Percentiles rank a stretch among this genome's conserved stretches.
These are phyloP conservation scores for Carallia brachiata DNA, from an alignment of 345 rosid species.

Conservation along the genomic window DNA sequence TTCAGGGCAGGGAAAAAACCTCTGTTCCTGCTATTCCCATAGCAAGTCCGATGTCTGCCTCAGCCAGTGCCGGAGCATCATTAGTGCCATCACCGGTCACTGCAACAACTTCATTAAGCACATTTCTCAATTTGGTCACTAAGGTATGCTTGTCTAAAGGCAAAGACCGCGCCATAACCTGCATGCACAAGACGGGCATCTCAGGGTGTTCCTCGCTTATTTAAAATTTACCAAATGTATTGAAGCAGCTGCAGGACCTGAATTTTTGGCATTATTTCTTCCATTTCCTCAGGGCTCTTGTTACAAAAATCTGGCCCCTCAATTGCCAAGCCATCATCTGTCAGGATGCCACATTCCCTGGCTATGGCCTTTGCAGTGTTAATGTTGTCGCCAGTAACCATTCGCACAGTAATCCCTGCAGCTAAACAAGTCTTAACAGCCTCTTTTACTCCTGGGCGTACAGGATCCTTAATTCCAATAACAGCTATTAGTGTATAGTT, in stretches of 20 bases:
- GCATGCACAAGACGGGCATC: conserved; percentile 1
- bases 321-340: conserved; percentile 55
- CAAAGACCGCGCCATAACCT: conserved; percentile 37
- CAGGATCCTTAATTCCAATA: conserved; percentile 37
- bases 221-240: not conserved
- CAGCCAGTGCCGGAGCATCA: conserved; percentile 36
- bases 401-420: conserved; percentile 30
- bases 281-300: conserved; percentile 54
- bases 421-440: conserved; percentile 34
- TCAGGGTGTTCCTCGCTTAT: not conserved
- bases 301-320: conserved; percentile 68
- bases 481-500: conserved; percentile 47
- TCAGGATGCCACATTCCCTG: conserved; percentile 35
- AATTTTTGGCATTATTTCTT: conserved; percentile 55
- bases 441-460: conserved; percentile 31
- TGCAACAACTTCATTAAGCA: conserved; percentile 31
- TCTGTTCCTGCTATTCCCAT: conserved; percentile 39
- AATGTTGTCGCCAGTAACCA: conserved; percentile 37
- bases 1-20: conserved; percentile 13
- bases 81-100: conserved; percentile 37
- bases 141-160: conserved; percentile 34
- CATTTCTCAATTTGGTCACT: conserved; percentile 27
- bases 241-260: conserved; percentile 26
- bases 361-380: conserved; percentile 39
- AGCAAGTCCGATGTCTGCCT: conserved; percentile 36